Conservation (phyloP, 1,139 yeast species). For the Kazachstania sp. region DNA sequence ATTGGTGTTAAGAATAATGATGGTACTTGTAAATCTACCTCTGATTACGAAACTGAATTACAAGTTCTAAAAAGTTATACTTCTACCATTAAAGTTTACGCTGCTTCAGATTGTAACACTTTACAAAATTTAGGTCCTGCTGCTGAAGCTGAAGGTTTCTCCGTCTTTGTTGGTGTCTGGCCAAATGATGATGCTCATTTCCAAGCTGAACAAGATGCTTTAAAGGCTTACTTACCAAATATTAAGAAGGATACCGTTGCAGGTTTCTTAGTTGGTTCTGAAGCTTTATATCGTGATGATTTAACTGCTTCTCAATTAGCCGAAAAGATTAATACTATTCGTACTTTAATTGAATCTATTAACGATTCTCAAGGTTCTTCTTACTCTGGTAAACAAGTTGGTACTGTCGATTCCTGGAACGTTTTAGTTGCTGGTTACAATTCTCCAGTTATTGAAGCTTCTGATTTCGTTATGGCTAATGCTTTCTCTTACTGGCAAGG, state of each 20-base stretch:
- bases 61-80: slow-evolving; percentile 47
- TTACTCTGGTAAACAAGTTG: slow-evolving; percentile 65
- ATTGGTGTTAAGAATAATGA: slow-evolving; percentile 64
- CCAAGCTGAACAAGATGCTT: slow-evolving; percentile 59
- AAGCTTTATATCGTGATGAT: slow-evolving; percentile 82
- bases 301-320: slow-evolving; percentile 64
- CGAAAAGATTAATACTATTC: slow-evolving; percentile 49
- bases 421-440: slow-evolving; percentile 71
- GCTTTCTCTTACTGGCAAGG: slow-evolving; percentile 99
- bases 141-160: slow-evolving; percentile 66
- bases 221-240: slow-evolving; percentile 57
- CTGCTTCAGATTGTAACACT: slow-evolving; percentile 83
- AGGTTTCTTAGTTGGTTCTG: slow-evolving; percentile 81
- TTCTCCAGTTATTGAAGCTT: slow-evolving; percentile 60
- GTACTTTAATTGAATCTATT: slow-evolving; percentile 47
- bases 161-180: slow-evolving; percentile 78
- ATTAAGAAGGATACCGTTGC: slow-evolving; percentile 60
- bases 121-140: slow-evolving; percentile 79
- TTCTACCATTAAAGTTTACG: slow-evolving; percentile 65
- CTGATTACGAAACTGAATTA: slow-evolving; percentile 61
- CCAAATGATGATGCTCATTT: slow-evolving; percentile 76
- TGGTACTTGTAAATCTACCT: slow-evolving; percentile 63
- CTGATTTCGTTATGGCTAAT: slow-evolving; percentile 82
- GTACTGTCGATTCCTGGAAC: slow-evolving; percentile 96
- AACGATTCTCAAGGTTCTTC: slow-evolving; percentile 75